Percentiles rank a stretch among this genome's conserved stretches.
phyloP scores from a whole-genome alignment of 192 early-diverging fungal genomes.

The Umbelopsis sp. region DNA sequence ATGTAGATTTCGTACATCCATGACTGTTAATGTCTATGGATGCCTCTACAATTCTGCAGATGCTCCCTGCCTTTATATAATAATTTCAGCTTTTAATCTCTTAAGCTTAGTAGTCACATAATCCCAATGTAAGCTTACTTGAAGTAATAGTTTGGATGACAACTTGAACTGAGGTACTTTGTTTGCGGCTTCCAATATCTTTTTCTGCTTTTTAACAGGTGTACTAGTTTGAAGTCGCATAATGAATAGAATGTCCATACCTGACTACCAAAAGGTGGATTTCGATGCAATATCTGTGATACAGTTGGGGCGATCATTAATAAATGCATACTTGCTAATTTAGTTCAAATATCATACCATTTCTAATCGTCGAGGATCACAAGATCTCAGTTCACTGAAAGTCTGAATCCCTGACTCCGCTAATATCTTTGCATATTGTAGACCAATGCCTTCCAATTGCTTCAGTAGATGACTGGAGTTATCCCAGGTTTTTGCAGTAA shows the following conservation, averaged over 20 bases:
- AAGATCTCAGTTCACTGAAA: constrained; percentile 44
- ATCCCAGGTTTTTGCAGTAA: constrained; percentile 55
- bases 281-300: constrained; percentile 52
- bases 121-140: neutral
- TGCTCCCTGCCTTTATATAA: neutral
- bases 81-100: neutral
- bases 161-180: neutral
- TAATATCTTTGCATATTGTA: constrained; percentile 44
- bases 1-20: neutral
- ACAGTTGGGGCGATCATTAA: too few relatives aligned
- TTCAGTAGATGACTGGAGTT: constrained; percentile 47
- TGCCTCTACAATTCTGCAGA: neutral
- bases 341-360: constrained; percentile 26
- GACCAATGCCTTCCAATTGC: constrained; percentile 63
- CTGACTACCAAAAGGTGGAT: constrained; percentile 65
- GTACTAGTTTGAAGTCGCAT: neutral
- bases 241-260: constrained; percentile 19
- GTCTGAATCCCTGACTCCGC: constrained; percentile 50
- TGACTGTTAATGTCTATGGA: neutral
- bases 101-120: too few relatives aligned
- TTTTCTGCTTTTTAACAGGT: neutral
- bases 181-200: neutral
- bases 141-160: neutral
- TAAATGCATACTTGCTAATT: too few relatives aligned
- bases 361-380: constrained; percentile 56